Evolutionary conservation across 345 rosid species (phyloP).

Genomic region (Passiflora organensis): DNA sequence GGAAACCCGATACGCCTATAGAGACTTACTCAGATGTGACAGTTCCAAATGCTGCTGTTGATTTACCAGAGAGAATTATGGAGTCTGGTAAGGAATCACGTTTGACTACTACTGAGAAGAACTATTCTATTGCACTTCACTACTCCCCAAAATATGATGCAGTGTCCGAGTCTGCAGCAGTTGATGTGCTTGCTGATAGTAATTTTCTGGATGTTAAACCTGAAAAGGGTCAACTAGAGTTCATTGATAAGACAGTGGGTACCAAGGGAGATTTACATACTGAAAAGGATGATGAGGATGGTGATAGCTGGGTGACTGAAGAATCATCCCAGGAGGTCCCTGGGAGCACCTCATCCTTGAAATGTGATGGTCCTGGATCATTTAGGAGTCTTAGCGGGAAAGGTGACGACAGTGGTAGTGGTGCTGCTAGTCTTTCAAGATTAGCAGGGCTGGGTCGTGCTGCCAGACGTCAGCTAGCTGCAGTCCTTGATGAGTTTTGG

Average conservation of each 20-base stretch:
- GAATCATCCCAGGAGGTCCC: slow-evolving; percentile 48
- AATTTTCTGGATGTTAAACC: slow-evolving; percentile 34
- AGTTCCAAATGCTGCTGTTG: slow-evolving; percentile 35
- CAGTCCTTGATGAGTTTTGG: slow-evolving; percentile 86
- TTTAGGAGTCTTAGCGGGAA: slow-evolving; percentile 73
- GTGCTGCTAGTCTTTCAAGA: slow-evolving; percentile 86
- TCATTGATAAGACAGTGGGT: slow-evolving; percentile 49
- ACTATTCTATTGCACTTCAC: slow-evolving; percentile 28
- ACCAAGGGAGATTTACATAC: slow-evolving; percentile 36
- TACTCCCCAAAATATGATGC: slow-evolving; percentile 15
- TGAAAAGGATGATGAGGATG: slow-evolving; percentile 61
- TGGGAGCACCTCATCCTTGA: slow-evolving; percentile 38
- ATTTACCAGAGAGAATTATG: slow-evolving; percentile 51
- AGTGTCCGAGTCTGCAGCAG: slow-evolving; percentile 18
- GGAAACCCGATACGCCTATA: slow-evolving; percentile 25
- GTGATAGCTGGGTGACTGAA: slow-evolving; percentile 63
- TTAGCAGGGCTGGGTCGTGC: slow-evolving; percentile 95
- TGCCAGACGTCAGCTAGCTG: slow-evolving; percentile 77
- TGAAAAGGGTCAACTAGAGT: slow-evolving; percentile 34
- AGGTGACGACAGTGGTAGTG: slow-evolving; percentile 79
- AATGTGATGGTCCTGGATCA: slow-evolving; percentile 76
- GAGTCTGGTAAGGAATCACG: slow-evolving; percentile 48
- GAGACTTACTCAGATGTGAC: slow-evolving; percentile 36
- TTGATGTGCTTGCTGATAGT: slow-evolving; percentile 34
- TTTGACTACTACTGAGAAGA: slow-evolving; percentile 38